Conservation (phyloP, 129 eudicot genomes). For the Flaveria brownii region DNA sequence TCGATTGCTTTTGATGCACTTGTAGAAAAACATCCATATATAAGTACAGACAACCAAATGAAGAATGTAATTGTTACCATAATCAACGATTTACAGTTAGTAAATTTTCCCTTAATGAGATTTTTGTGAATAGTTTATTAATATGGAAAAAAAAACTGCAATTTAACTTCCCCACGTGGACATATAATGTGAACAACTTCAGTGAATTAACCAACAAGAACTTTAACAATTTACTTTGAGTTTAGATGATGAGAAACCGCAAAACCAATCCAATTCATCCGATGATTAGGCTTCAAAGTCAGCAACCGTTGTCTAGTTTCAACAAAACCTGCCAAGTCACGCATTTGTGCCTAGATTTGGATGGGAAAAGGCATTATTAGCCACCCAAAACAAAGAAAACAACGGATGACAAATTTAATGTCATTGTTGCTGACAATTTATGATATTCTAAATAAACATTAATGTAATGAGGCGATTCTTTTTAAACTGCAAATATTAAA, state of each 20-base stretch:
- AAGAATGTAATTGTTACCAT: background rate
- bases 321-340: constrained; percentile 95
- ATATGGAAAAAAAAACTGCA: background rate
- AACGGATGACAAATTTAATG: background rate
- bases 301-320: constrained; percentile 96
- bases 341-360: constrained; percentile 86
- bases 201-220: background rate
- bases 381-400: constrained; percentile 19
- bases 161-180: constrained; percentile 7
- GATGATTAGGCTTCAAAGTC: constrained; percentile 95
- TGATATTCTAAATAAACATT: constrained; percentile 1
- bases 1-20: constrained; percentile 95
- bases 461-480: background rate
- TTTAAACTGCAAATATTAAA: background rate
- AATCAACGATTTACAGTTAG: background rate
- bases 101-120: background rate
- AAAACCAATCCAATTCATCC: constrained; percentile 99
- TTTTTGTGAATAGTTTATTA: background rate
- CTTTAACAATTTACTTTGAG: constrained; percentile 51
- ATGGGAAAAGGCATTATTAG: constrained; percentile 28
- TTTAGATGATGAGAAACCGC: constrained; percentile 95
- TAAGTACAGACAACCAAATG: background rate
- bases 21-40: constrained; percentile 22
- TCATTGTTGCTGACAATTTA: constrained; percentile 3
- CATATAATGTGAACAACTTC: background rate